Evolutionary conservation across 371 early-diverging fungal species (phyloP), one percentile per base, ranked within the genome.

Genomic region (Rozella allomycis): DNA sequence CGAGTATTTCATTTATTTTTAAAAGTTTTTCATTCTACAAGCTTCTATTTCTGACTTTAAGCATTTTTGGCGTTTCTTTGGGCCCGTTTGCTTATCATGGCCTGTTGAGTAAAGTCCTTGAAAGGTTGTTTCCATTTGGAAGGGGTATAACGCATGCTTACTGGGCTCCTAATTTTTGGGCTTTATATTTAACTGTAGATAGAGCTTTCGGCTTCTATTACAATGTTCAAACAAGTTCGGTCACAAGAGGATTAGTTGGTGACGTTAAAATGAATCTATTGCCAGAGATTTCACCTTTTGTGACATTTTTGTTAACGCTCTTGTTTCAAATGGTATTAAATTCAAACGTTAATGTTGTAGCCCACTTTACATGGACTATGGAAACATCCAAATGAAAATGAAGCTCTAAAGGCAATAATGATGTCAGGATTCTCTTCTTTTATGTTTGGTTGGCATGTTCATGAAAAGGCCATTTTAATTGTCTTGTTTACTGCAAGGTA

Each of bases 121-220:
- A 65, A n/a, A 70, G 94, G 1, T 61, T 93, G 21, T 93, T 93
- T 44, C 90, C 90, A 6, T 93, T 93, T 56, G 83, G 79, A 46
- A 72, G 94, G 10, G 94, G 94, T 10, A 62, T 93, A 13, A 73
- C 73, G 43, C 91, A 90, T 49, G 86, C 90, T 3, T 86, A 76
- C 47, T 90, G 94, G 94, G 94, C 94, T 0, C 87, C 91, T 12
- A 93, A 93, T 46, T 68, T 82, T 47, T 93, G 91, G 91, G 86
- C 91, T 0, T 52, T 93, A 28, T 93, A 90, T 49, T 69, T 79
- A 3, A 66, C 72, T 21, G 44, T 54, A 0, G 94, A 93, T 50
- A 70, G 88, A 10, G 40, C 60, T 5, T 49, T 82, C 28, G 63
- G 78, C 18, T n/a, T n/a, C n/a, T n/a, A n/a, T n/a, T n/a, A n/a